Conservation (phyloP, 106 monocot species). For the Triglochin maritima region DNA sequence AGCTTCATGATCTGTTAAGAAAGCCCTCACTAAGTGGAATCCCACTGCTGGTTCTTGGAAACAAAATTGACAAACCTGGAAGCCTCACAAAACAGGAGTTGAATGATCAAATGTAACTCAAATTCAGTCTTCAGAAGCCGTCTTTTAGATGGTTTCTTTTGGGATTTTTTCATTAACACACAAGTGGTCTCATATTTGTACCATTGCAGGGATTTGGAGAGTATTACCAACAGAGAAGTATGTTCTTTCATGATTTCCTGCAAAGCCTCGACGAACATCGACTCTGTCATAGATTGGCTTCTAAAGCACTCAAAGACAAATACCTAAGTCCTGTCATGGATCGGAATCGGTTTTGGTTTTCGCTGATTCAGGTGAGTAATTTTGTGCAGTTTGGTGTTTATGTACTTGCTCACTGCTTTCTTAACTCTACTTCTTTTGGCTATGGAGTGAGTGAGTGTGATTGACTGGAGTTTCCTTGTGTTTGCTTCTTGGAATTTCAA, state of each 20-base stretch:
- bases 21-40: slow-evolving; percentile 86
- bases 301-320: slow-evolving; percentile 90
- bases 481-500: too few species aligned
- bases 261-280: slow-evolving; percentile 91
- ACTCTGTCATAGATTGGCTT: slow-evolving; percentile 87
- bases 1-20: slow-evolving; percentile 82
- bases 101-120: slow-evolving; percentile 59
- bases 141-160: neutral
- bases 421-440: too few species aligned
- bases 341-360: neutral
- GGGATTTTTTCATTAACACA: too few species aligned
- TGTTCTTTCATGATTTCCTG: slow-evolving; percentile 96
- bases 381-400: too few species aligned
- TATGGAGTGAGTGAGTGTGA: too few species aligned
- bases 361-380: neutral
- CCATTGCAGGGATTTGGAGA: slow-evolving; percentile 50
- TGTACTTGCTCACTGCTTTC: too few species aligned
- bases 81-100: slow-evolving; percentile 50
- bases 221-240: slow-evolving; percentile 73
- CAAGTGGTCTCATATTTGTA: neutral
- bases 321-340: slow-evolving; percentile 19
- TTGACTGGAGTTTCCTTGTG: too few species aligned
- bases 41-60: slow-evolving; percentile 84
- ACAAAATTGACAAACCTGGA: slow-evolving; percentile 85
- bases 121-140: neutral